phyloP scores from a whole-genome alignment of 1,284 basidiomycete species.

The Thelephora terrestris region DNA sequence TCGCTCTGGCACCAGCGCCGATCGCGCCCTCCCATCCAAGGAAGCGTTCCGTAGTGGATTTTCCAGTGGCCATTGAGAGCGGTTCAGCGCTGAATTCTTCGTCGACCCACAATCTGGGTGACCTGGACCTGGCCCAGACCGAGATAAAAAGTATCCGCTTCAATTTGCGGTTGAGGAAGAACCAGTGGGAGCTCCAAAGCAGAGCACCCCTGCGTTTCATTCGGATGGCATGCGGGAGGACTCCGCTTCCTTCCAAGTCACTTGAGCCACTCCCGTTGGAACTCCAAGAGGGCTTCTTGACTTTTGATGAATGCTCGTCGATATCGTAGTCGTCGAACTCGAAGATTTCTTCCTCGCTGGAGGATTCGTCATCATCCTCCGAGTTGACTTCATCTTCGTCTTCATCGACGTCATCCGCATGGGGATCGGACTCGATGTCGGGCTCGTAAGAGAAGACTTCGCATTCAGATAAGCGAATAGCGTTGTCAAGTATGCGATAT shows the following conservation, averaged over 20 bases:
- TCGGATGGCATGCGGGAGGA: constrained; percentile 15
- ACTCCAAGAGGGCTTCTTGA: constrained; percentile 26
- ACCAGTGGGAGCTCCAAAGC: constrained; percentile 96
- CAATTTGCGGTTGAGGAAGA: constrained; percentile 90
- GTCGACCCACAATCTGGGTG: constrained; percentile 46
- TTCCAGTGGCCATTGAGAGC: constrained; percentile 10
- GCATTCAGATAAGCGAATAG: constrained; percentile 85
- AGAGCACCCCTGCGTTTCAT: constrained; percentile 58
- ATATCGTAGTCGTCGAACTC: constrained; percentile 75
- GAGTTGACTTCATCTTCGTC: constrained; percentile 58
- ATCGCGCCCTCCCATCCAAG: constrained; percentile 64
- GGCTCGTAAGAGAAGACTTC: constrained; percentile 95
- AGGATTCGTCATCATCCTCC: constrained; percentile 50
- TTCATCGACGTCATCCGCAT: constrained; percentile 75
- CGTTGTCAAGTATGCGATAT: constrained; percentile 82
- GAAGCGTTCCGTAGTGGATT: constrained; percentile 44
- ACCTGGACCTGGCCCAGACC: constrained; percentile 81
- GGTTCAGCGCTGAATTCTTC: constrained; percentile 25
- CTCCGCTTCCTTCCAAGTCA: constrained; percentile 16
- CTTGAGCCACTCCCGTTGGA: constrained; percentile 18
- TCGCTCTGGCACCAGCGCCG: constrained; percentile 67
- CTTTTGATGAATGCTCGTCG: constrained; percentile 39
- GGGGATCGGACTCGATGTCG: constrained; percentile 92
- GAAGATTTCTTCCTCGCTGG: constrained; percentile 51
- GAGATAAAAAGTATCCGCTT: constrained; percentile 93